Evolutionary conservation across 805 yeast species (phyloP), one percentile per base, ranked within the genome.

Genomic region (Metschnikowia amazonensis): DNA sequence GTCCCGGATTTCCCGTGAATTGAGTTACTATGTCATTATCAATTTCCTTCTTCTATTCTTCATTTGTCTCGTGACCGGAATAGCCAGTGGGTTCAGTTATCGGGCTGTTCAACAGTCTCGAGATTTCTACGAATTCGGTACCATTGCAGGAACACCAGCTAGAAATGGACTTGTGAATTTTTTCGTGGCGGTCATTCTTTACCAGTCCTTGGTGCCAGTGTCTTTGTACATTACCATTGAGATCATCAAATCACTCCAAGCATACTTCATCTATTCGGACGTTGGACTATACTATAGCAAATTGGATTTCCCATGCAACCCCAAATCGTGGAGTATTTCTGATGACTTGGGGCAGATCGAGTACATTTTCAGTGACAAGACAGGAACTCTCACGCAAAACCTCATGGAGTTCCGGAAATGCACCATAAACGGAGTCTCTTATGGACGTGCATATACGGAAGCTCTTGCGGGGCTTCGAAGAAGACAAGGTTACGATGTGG

Each of bases 321-420:
- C 95, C 2, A 84, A 85, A 56, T 77, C 90, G 0, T 86, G 95
- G 95, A 81, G 81, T 50, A 82, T 86, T 36, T 82, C 89, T 5
- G 95, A 86, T 64, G 95, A 86, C 62, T 72, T 86, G 51, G 95
- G 95, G 16, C 95, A 86, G 61, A 82, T 86, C 48, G 94, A 86
- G 62, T 86, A 84, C 60, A 76, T 86, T 34, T 86, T 86, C 63
- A 81, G 89, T 60, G 95, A 86, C 67, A 86, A 86, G 63, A 86
- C 95, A 0, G 95, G 95, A 30, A 86, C 95, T 0, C 69, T 86
- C 56, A 86, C 95, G 5, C 92, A 86, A 63, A 86, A 86, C 57
- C 80, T 84, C 21, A 86, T 86, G 95, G 89, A 84, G 59, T 86
- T 85, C 67, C 80, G 81, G 49, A 86, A 86, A 59, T 84, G 89